Percentiles rank a stretch among this genome's conserved stretches.
These are phyloP conservation scores for Aeminium ludgeri DNA, from an alignment of 495 filamentous ascomycete genomes.

Conservation along the genomic window DNA sequence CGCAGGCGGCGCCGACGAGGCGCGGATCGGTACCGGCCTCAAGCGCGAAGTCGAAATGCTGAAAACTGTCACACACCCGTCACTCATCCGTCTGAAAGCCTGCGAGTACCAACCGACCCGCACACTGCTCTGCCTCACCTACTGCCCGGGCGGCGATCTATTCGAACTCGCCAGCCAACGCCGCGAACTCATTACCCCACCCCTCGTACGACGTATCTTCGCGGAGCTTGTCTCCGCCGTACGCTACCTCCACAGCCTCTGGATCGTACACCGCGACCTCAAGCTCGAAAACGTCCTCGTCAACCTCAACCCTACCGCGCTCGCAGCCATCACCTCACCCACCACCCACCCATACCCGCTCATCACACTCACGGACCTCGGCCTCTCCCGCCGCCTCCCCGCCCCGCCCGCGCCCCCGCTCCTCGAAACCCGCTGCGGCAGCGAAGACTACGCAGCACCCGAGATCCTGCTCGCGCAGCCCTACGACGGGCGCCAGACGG, in stretches of 20 bases:
- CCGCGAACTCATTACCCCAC: slow-evolving; percentile 43
- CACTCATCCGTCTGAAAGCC: slow-evolving; percentile 72
- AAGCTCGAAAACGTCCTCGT: slow-evolving; percentile 95
- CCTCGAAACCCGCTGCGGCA: slow-evolving; percentile 78
- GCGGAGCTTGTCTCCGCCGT: slow-evolving; percentile 75
- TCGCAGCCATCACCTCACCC: slow-evolving; percentile 41
- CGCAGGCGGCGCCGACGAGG: slow-evolving; percentile 74
- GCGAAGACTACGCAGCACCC: slow-evolving; percentile 91
- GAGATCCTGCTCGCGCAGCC: slow-evolving; percentile 90
- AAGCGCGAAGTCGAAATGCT: slow-evolving; percentile 92
- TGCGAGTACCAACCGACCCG: slow-evolving; percentile 67
- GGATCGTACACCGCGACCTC: slow-evolving; percentile 90
- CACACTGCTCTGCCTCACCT: slow-evolving; percentile 71
- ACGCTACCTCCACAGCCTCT: slow-evolving; percentile 63
- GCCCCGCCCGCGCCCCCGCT: slow-evolving; percentile 51
- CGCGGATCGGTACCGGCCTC: slow-evolving; percentile 75
- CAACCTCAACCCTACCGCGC: slow-evolving; percentile 46
- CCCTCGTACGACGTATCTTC: slow-evolving; percentile 69
- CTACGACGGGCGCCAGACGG: slow-evolving; percentile 83
- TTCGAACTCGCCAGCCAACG: slow-evolving; percentile 74
- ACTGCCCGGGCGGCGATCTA: slow-evolving; percentile 84
- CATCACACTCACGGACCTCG: slow-evolving; percentile 78
- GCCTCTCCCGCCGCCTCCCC: slow-evolving; percentile 69
- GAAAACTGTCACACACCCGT: slow-evolving; percentile 70
- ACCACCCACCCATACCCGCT: slow-evolving; percentile 59